Percentiles rank a stretch among this genome's conserved stretches.
Conservation (phyloP, 2,329 filamentous ascomycete genomes). For the Dichotomopilus funicola region DNA sequence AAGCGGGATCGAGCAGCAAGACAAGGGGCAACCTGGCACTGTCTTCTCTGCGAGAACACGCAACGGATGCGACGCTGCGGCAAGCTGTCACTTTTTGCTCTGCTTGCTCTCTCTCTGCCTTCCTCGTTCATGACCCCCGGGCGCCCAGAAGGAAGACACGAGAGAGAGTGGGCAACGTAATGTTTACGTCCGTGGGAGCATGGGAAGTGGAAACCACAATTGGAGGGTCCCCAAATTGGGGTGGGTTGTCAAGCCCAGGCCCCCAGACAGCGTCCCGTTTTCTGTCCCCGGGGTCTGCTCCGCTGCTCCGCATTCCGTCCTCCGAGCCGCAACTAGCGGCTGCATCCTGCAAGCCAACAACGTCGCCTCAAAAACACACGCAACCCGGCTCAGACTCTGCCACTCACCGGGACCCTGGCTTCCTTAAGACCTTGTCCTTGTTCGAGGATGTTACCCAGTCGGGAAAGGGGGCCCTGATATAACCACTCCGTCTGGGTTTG, state of each 20-base stretch:
- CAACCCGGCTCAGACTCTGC: not conserved
- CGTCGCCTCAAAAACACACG: not conserved
- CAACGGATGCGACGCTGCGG: slow-evolving; percentile 1
- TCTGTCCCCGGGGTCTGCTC: not conserved
- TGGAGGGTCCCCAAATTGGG: no score
- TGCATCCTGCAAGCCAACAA: not conserved
- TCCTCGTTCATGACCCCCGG: no score
- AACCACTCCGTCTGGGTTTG: not conserved
- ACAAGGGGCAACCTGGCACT: slow-evolving; percentile 2
- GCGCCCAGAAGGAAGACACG: not conserved
- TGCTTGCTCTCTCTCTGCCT: not conserved
- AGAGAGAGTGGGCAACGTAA: no score
- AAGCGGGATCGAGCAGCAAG: slow-evolving; percentile 1
- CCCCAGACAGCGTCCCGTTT: not conserved
- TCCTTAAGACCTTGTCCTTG: slow-evolving; percentile 9
- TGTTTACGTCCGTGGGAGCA: no score
- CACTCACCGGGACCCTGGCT: slow-evolving; percentile 11
- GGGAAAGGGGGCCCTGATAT: slow-evolving; percentile 15
- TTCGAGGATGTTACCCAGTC: slow-evolving; percentile 12
- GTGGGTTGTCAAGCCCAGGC: no score
- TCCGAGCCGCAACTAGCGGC: not conserved
- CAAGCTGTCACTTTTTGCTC: no score
- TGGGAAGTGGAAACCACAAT: no score
- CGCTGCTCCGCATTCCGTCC: not conserved
- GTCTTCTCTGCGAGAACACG: not conserved